Evolutionary conservation across 2,329 filamentous ascomycete species (phyloP), one percentile per base, ranked within the genome.

Genomic region (Sarocladiaceae sp.): DNA sequence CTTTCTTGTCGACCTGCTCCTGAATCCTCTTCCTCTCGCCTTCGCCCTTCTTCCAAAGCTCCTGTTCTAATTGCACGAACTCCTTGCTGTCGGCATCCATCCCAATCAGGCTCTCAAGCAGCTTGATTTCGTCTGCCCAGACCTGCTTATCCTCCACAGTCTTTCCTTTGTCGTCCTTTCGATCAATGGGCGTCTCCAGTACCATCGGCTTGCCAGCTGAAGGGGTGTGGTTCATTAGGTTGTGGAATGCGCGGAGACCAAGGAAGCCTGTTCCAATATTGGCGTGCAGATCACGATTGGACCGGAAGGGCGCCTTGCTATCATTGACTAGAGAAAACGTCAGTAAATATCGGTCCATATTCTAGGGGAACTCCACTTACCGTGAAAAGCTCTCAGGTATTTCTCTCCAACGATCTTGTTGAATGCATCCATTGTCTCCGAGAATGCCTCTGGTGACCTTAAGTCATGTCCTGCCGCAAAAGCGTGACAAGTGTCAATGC

Each of bases 181-280:
- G 78, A 56, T 95, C 90, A 56, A 94, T 93, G 5, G 94, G 94
- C n/a, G 94, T 99, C 74, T 99, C 94, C 7, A 99, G 79, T 2
- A 99, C 85, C 83, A 99, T 90, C 3, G 94, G 94, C 61, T 97
- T 70, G 23, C 83, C 83, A 59, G 87, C 80, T 54, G 97, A 87
- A 1, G 82, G 75, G 23, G 78, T 74, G 62, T 90, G 84, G 67
- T 97, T 97, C 76, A 97, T 86, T 54, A 99, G 73, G 64, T 86
- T 90, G 71, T 96, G 90, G 68, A 99, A 99, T 2, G 92, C 88
- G 20, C 88, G 82, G 15, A 99, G 78, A 1, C 94, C 94, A 0
- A 99, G 78, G 64, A 95, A 99, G 1, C 94, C 94, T 0, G 91
- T 95, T 23, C 94, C 94, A 57, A 99, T 97, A 65, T 97, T 97